Evolutionary conservation across 2,329 filamentous ascomycete genomes (phyloP), one percentile per base, ranked within the genome.

Genomic region (Hypocreales sp.): DNA sequence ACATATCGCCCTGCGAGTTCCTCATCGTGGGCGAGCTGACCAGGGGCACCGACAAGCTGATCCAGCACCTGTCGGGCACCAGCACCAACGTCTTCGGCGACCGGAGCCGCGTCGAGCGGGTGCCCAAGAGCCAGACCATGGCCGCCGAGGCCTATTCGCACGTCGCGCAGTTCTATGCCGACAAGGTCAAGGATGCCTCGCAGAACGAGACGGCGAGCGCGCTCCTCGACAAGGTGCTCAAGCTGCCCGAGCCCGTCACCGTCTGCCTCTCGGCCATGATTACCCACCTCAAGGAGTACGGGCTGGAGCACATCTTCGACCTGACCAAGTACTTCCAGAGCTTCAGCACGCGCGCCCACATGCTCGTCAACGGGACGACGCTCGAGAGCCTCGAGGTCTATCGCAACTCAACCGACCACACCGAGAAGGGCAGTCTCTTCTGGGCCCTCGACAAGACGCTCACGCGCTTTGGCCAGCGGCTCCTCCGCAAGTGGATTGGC

Each of bases 191-290:
- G 44, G 59, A 67, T 9, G 59, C 64, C 7, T 53, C 61, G 24
- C 48, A 61, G 38, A 58, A 74, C 45, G 60, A 68, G 14, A 56
- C 61, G 13, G 65, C 73, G 1, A 69, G 66, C 21, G 64, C 67
- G 17, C 61, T 94, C 2, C 66, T 98, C 3, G 81, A 93, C 43
- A 87, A 83, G 41, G 82, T 94, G 19, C 63, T 95, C 31, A 75
- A 74, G 35, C 64, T 98, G 9, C 79, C 87, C 0, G 82, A 92
- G 41, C 65, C 79, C 23, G 82, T 93, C 20, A 93, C 79, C 0
- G 74, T 93, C 22, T 98, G 90, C 51, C 64, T 98, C 10, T 94
- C 90, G 4, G 80, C 86, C 8, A 94, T 98, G 86, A 95, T 98
- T 40, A 81, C 69, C 2, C 86, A 98, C 44, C 61, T 98, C 40